Evolutionary conservation across 2,329 filamentous ascomycete genomes (phyloP).

Genomic region (Mariannaea sp.): DNA sequence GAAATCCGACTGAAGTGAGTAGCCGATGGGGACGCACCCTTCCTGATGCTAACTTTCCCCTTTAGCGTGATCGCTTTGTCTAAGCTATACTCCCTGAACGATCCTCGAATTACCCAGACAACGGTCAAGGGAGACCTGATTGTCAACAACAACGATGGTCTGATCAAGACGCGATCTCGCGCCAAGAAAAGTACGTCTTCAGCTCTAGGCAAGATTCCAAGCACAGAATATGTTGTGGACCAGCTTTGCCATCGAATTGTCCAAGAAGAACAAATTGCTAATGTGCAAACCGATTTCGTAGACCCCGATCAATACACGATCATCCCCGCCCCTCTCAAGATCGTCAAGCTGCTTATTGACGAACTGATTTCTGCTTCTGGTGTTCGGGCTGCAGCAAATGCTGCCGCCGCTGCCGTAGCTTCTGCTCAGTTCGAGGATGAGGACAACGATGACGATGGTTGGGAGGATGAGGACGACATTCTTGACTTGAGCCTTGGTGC

Average conservation of each 20-base stretch:
- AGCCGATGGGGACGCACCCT: background rate
- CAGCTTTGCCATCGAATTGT: slow-evolving; percentile 29
- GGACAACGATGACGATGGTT: slow-evolving; percentile 77
- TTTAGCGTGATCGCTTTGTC: slow-evolving; percentile 85
- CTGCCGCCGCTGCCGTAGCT: slow-evolving; percentile 66
- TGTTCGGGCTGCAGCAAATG: slow-evolving; percentile 60
- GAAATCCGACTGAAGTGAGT: slow-evolving; percentile 94
- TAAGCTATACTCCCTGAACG: slow-evolving; percentile 86
- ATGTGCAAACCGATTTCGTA: slow-evolving; percentile 42
- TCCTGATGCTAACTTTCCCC: slow-evolving; percentile 38
- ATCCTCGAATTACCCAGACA: slow-evolving; percentile 76
- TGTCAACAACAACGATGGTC: slow-evolving; percentile 70
- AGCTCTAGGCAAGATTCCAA: slow-evolving; percentile 25
- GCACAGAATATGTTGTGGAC: slow-evolving; percentile 22
- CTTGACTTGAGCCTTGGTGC: slow-evolving; percentile 75
- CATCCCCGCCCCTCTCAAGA: slow-evolving; percentile 88
- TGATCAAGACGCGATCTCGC: slow-evolving; percentile 93
- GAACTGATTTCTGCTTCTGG: slow-evolving; percentile 85
- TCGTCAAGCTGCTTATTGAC: slow-evolving; percentile 92
- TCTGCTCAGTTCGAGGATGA: slow-evolving; percentile 64
- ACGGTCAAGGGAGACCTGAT: slow-evolving; percentile 92
- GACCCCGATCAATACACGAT: slow-evolving; percentile 89
- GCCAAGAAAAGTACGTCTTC: slow-evolving; percentile 72
- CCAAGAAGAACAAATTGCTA: slow-evolving; percentile 33
- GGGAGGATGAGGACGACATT: slow-evolving; percentile 83